These are phyloP conservation scores for Mucor circinelloides DNA, from an alignment of 371 early-diverging fungal genomes.

Conservation along the genomic window DNA sequence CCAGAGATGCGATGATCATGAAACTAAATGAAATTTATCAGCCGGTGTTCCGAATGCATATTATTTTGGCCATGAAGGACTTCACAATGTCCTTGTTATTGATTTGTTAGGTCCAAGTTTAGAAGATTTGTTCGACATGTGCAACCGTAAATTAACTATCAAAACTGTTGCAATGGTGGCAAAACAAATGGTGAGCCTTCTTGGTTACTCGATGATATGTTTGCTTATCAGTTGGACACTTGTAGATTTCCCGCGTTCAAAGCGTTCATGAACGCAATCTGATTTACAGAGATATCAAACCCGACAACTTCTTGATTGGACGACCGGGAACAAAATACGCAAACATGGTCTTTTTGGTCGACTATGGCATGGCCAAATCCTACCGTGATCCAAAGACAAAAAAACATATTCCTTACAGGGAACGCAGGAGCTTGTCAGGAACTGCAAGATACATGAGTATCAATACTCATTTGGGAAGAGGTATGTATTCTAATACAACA, in stretches of 20 bases:
- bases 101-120: constrained; percentile 98
- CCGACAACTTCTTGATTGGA: constrained; percentile 98
- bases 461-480: constrained; percentile 92
- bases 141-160: constrained; percentile 86
- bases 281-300: constrained; percentile 99
- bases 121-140: constrained; percentile 97
- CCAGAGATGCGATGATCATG: constrained; percentile 48
- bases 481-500: constrained; percentile 19
- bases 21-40: constrained; percentile 55
- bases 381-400: constrained; percentile 88
- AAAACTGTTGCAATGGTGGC: constrained; percentile 97
- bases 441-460: constrained; percentile 97
- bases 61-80: constrained; percentile 96
- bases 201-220: neutral
- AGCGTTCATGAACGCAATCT: constrained; percentile 93
- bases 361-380: constrained; percentile 95
- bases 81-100: constrained; percentile 95
- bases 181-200: constrained; percentile 87
- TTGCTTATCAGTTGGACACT: neutral
- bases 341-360: constrained; percentile 74
- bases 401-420: constrained; percentile 88
- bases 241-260: constrained; percentile 71
- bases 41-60: constrained; percentile 89
- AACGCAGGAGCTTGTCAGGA: constrained; percentile 90
- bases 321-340: constrained; percentile 64